Base-by-base conservation (phyloP, 1,284 basidiomycete species). In the Volvariella volvacea region DNA sequence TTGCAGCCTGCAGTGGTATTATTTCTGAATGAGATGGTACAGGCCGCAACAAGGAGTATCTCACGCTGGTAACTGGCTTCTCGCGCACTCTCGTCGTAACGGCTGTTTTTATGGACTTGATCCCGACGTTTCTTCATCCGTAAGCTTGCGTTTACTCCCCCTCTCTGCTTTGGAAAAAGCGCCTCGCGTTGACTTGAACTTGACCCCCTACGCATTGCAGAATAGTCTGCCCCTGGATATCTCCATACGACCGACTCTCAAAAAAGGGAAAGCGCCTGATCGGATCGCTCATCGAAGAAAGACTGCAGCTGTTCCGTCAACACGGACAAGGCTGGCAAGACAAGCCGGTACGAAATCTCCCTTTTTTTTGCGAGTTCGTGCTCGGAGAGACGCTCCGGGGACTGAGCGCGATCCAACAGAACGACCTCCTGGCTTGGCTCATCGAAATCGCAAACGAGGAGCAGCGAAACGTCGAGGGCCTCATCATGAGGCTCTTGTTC, bases 61-160 rank as follows among this genome's bases (percentile, higher is more conserved):
- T n/a, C n/a, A n/a, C n/a, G n/a, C n/a, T n/a, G n/a, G n/a, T n/a
- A n/a, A n/a, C n/a, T n/a, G n/a, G n/a, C n/a, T n/a, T n/a, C n/a
- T n/a, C n/a, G n/a, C n/a, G n/a, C n/a, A n/a, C n/a, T n/a, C n/a
- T n/a, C n/a, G n/a, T n/a, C n/a, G n/a, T n/a, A n/a, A n/a, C n/a
- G n/a, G n/a, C n/a, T 0, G 2, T 22, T 3, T 48, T 57, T 4
- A 50, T 75, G 39, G 52, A 54, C 9, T 8, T 64, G 1, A 66
- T 69, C 39, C 74, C 73, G 0, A 49, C 48, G 0, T 59, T 68
- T 34, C 42, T 74, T 28, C 63, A 61, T 48, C 58, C 64, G 73
- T 72, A 52, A 45, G 65, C n/a, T n/a, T n/a, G 30, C 25, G 16
- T 16, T 9, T 31, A n/a, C n/a, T 39, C 16, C 22, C 25, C 1